Conservation (phyloP, 2,329 filamentous ascomycete species). For the Penicillium sp. region DNA sequence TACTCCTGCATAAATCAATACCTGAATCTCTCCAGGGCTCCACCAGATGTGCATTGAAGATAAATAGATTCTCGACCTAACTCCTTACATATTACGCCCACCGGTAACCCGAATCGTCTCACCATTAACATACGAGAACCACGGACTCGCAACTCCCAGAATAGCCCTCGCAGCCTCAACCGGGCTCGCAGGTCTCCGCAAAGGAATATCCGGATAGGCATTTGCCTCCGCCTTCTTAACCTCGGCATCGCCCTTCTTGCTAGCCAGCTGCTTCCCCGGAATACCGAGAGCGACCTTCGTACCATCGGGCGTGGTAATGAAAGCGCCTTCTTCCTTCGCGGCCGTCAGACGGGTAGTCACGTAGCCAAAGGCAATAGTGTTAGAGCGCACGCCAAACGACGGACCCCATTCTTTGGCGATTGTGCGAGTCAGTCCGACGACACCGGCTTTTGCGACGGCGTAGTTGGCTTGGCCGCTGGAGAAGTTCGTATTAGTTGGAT, state of each 20-base stretch:
- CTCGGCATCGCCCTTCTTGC: constrained; percentile 35
- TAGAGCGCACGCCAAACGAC: constrained; percentile 76
- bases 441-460: constrained; percentile 78
- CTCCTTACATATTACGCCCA: constrained; percentile 62
- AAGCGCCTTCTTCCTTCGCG: constrained; percentile 81
- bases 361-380: constrained; percentile 82
- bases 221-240: constrained; percentile 29
- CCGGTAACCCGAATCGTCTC: constrained; percentile 88
- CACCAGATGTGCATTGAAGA: background rate
- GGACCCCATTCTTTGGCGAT: constrained; percentile 93
- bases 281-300: constrained; percentile 75
- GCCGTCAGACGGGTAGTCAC: constrained; percentile 79
- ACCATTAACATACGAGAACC: constrained; percentile 82
- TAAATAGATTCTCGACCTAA: background rate
- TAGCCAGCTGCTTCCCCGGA: constrained; percentile 58
- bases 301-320: constrained; percentile 74
- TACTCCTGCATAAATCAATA: background rate
- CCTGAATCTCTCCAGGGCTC: background rate
- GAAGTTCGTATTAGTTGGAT: background rate
- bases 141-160: constrained; percentile 75
- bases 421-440: constrained; percentile 81
- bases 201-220: constrained; percentile 70
- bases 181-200: constrained; percentile 74
- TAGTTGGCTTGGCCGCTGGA: constrained; percentile 80
- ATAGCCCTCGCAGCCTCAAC: constrained; percentile 79